Base-by-base conservation (phyloP, 345 rosid genomes). In the Boechera stricta region DNA sequence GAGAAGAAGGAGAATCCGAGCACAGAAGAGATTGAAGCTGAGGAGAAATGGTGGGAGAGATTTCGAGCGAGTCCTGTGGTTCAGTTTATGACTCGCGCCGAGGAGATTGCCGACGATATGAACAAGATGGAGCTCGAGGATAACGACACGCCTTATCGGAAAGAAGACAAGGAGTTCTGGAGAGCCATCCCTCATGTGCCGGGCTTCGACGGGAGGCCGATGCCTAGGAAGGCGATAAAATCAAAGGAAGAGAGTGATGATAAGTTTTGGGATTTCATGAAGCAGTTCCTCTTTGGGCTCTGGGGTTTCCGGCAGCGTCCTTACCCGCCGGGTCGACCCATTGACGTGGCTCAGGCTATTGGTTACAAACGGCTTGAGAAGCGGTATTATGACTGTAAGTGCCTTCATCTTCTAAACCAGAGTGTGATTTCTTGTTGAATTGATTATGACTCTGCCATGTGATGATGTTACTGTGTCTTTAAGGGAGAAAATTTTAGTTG, bases 241-340 rank as follows among this genome's bases (percentile, higher is more conserved):
- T 79, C 92, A 2, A 87, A 65, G 69, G 68, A 86, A 75, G 92
- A 91, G 86, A 88, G 94, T 66, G 98, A 94, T 74, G 84, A 90
- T 67, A 94, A 94, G 87, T 94, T 94, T 78, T 91, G 96, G 94
- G 97, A 91, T 85, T 94, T 91, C 72, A 76, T 87, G 66, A 85
- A 80, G 76, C 93, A 94, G 86, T 91, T 94, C 77, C 83, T 83
- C 53, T 90, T 94, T 16, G 96, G 98, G 1, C 92, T 94, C 6
- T 91, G 96, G 98, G 98, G 98, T 18, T 94, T 88, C 76, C 70
- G 94, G 10, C 97, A 91, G 66, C 75, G 98, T 42, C 97, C 98
- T 5, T 94, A 94, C 81, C 97, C 97, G 0, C 86, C 91, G 0
- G 86, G 94, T 61, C 82, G 89, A 56, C 97, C 98, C 36, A 86